phyloP scores from a whole-genome alignment of 2,329 filamentous ascomycete genomes.

The Raffaelea arxii region DNA sequence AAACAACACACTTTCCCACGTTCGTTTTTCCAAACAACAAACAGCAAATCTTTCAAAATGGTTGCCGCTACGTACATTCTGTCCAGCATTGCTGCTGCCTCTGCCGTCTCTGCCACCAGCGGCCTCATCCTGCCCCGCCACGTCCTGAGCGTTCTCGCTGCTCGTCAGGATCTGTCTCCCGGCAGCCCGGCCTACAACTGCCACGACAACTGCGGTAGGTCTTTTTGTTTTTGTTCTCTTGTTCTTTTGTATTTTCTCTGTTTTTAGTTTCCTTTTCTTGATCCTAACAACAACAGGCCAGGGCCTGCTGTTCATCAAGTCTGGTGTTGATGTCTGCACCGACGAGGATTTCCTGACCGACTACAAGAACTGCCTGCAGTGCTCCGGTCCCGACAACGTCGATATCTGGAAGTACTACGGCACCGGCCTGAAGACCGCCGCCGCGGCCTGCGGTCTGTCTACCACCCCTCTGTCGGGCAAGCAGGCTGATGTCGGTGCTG shows the following conservation, averaged over 20 bases:
- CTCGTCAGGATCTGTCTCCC: conserved; percentile 22
- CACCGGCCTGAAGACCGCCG: conserved; percentile 19
- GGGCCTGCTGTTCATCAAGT: conserved; percentile 27
- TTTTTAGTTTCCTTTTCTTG: background rate
- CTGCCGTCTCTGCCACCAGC: conserved; percentile 6
- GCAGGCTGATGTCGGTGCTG: conserved; percentile 12
- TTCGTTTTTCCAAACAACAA: background rate
- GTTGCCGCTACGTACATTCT: conserved; percentile 8
- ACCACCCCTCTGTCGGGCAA: conserved; percentile 13
- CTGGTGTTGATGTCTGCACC: conserved; percentile 18
- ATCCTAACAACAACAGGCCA: conserved; percentile 13
- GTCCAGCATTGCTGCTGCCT: conserved; percentile 5
- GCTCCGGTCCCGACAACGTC: conserved; percentile 26
- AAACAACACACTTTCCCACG: background rate
- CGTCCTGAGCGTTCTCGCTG: conserved; percentile 5
- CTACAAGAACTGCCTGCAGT: conserved; percentile 30
- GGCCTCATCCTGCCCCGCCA: background rate
- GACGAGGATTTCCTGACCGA: conserved; percentile 26
- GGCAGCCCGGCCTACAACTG: conserved; percentile 31
- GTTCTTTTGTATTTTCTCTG: background rate
- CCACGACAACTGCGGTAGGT: conserved; percentile 33
- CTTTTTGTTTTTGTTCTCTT: background rate
- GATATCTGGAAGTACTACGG: conserved; percentile 33
- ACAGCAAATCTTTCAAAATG: conserved; percentile 6
- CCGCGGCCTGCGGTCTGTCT: conserved; percentile 18